Conservation (phyloP, 495 filamentous ascomycete genomes). For the Alectoria sarmentosa region DNA sequence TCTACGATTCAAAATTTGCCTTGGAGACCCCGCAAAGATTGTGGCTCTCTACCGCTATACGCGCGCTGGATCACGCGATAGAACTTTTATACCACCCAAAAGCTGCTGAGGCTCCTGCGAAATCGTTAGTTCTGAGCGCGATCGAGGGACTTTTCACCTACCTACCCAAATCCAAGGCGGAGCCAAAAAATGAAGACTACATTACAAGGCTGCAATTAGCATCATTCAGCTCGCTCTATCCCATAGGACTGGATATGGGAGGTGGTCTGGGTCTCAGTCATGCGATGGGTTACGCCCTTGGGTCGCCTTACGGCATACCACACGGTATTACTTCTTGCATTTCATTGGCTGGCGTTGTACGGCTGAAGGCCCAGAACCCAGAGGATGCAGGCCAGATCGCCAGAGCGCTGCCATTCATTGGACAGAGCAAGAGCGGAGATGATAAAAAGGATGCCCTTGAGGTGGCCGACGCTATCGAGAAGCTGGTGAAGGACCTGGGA, state of each 20-base stretch:
- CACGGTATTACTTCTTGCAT: constrained; percentile 45
- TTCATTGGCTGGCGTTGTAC: constrained; percentile 40
- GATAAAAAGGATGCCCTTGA: constrained; percentile 24
- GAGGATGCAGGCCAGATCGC: constrained; percentile 40
- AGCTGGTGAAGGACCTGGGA: constrained; percentile 35
- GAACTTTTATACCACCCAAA: constrained; percentile 44
- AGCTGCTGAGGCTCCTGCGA: constrained; percentile 39
- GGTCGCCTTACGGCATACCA: constrained; percentile 43
- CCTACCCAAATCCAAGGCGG: constrained; percentile 34
- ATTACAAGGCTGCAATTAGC: constrained; percentile 42
- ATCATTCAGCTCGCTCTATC: constrained; percentile 36
- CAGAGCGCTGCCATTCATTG: constrained; percentile 34
- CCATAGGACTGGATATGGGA: constrained; percentile 37
- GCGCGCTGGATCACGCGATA: constrained; percentile 44
- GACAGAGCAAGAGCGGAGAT: constrained; percentile 31
- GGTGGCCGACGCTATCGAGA: constrained; percentile 22
- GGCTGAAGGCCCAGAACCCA: constrained; percentile 34
- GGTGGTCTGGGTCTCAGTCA: constrained; percentile 41
- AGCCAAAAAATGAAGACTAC: constrained; percentile 35
- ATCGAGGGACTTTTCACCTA: constrained; percentile 35
- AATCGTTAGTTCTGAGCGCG: constrained; percentile 33
- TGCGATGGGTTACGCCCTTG: constrained; percentile 42
- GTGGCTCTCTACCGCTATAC: constrained; percentile 39
- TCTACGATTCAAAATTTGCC: constrained; percentile 41
- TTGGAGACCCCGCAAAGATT: constrained; percentile 37